Base-by-base conservation (phyloP, 2,329 filamentous ascomycete genomes). In the Aspergillus fructus region DNA sequence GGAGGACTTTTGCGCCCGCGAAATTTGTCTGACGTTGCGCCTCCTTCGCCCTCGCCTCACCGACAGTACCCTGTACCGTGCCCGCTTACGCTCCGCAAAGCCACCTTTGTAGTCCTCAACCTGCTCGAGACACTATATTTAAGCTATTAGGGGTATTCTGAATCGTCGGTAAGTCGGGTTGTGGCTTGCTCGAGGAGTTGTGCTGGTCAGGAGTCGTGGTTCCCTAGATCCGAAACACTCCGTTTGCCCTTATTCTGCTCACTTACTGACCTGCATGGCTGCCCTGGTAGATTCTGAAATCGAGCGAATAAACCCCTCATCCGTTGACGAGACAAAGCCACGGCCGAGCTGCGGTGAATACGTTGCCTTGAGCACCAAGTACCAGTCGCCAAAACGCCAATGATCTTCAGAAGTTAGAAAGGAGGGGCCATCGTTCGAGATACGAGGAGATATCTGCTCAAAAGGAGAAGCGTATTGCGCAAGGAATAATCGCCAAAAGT, bases 41-140 rank as follows among this genome's bases (percentile, higher is more conserved):
- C 58, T 57, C 58, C 55, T 53, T 66, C 61, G 62, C 59, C 59
- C 53, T 55, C 56, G 59, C 56, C 62, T 55, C 56, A 58, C 61
- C 62, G 61, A 62, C 59, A 50, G 37, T 23, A 49, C 60, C 58
- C 58, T 55, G 59, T 41, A 49, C 51, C 58, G 55, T 40, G 47
- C 46, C 42, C 52, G 41, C 50, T 42, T 47, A 46, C 40, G 11
- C 40, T 15, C 19, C 17, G 42, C 24, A 43, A 41, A 30, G 17
- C 40, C 37, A 15, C 49, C 43, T 33, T 55, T 48, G 53, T 39
- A 39, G 42, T 12, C 24, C 27, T 55, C 15, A 27, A 48, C 1
- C 43, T 6, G n/a, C 8, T 5, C 5, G 27, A 15, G 13, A 24
- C 21, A 13, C 12, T 17, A 30, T 27, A 27, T 4, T 9, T 2